These are phyloP conservation scores for Centaurea solstitialis DNA, from an alignment of 129 eudicot genomes.

Conservation along the genomic window DNA sequence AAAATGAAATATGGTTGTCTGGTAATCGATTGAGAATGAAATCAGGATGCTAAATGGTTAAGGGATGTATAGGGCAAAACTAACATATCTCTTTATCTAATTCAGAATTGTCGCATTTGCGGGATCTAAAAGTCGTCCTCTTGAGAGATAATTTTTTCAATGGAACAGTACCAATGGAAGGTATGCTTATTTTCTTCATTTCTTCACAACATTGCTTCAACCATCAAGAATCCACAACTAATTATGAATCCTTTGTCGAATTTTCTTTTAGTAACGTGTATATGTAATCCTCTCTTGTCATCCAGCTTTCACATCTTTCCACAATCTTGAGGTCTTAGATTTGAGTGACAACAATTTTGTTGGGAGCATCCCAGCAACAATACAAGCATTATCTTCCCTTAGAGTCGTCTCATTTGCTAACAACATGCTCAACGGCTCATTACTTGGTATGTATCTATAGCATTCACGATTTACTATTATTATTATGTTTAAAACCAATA, in stretches of 20 bases:
- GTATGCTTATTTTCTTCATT: not conserved
- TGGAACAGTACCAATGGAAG: slow-evolving; percentile 11
- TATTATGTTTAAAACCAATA: not conserved
- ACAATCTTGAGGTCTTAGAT: slow-evolving; percentile 21
- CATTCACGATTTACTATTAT: too few species aligned
- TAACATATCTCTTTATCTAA: too few species aligned
- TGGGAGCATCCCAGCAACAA: slow-evolving; percentile 20
- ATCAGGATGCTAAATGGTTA: too few species aligned
- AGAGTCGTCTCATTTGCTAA: not conserved
- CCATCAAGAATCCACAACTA: not conserved
- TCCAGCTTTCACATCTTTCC: not conserved
- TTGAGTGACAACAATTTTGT: slow-evolving; percentile 1
- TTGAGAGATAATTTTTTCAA: too few species aligned
- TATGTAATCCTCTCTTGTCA: not conserved
- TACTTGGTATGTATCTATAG: too few species aligned
- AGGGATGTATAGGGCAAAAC: too few species aligned
- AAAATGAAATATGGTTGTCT: too few species aligned
- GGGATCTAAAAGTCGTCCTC: too few species aligned
- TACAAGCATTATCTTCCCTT: slow-evolving; percentile 7
- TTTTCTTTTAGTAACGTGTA: not conserved
- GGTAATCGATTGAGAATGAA: too few species aligned
- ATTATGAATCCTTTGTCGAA: not conserved
- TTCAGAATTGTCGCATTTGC: too few species aligned
- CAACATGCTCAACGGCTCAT: not conserved
- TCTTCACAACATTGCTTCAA: not conserved